These are phyloP conservation scores for Astrocystis sublimbata DNA, from an alignment of 495 filamentous ascomycete genomes.

Conservation along the genomic window DNA sequence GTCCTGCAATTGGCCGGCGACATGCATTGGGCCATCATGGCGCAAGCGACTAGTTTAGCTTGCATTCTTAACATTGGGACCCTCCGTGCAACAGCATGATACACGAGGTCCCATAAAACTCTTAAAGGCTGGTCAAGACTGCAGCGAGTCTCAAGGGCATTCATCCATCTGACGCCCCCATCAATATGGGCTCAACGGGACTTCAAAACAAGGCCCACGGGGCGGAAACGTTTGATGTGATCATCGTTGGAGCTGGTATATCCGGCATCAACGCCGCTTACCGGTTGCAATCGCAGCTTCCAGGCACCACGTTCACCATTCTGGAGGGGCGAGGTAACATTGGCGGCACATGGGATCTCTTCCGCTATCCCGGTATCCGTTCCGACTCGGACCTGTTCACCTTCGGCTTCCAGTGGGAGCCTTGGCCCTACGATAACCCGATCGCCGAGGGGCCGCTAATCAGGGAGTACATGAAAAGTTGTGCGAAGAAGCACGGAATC, in stretches of 20 bases:
- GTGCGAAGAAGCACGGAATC: slow-evolving; percentile 60
- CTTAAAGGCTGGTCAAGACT: too few species aligned
- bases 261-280: slow-evolving; percentile 77
- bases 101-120: background rate
- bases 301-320: slow-evolving; percentile 57
- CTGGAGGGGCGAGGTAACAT: slow-evolving; percentile 61
- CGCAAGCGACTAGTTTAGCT: too few species aligned
- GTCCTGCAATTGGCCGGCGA: too few species aligned
- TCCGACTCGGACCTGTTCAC: slow-evolving; percentile 68
- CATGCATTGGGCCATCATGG: too few species aligned
- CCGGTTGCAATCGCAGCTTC: slow-evolving; percentile 61
- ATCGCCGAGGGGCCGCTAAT: slow-evolving; percentile 65
- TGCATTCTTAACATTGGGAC: too few species aligned
- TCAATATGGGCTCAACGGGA: background rate
- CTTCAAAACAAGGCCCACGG: background rate
- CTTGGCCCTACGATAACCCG: slow-evolving; percentile 59
- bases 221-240: slow-evolving; percentile 51
- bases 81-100: background rate
- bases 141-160: too few species aligned
- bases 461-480: slow-evolving; percentile 61
- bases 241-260: slow-evolving; percentile 73
- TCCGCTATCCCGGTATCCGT: slow-evolving; percentile 68
- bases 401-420: slow-evolving; percentile 61
- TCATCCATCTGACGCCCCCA: too few species aligned
- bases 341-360: slow-evolving; percentile 74